phyloP scores from a whole-genome alignment of 177 flowering plant genomes.

The Telopea speciosissima region DNA sequence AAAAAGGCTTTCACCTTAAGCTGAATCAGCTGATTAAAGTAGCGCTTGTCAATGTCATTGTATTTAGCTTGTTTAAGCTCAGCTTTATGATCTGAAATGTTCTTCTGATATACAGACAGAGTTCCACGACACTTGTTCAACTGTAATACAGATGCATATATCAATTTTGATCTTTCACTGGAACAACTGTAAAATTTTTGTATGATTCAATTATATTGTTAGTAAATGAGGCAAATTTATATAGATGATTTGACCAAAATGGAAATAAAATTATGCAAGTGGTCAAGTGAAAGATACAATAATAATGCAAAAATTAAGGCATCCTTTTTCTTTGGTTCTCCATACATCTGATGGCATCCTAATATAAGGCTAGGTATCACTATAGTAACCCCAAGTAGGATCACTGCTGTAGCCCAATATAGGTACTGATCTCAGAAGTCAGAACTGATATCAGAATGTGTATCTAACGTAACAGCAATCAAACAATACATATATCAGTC shows the following conservation, averaged over 20 bases:
- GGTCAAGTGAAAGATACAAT: not conserved
- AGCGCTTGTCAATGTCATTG: conserved; percentile 90
- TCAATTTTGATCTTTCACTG: not conserved
- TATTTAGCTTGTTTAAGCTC: conserved; percentile 88
- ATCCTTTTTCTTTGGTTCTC: no score
- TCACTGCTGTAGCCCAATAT: no score
- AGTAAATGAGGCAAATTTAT: no score
- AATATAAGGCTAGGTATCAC: no score
- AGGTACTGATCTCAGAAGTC: no score
- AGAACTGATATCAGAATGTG: no score
- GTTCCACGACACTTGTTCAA: conserved; percentile 75
- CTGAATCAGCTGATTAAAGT: conserved; percentile 89
- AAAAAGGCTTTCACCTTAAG: conserved; percentile 56
- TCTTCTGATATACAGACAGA: conserved; percentile 75
- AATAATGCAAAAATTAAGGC: not conserved
- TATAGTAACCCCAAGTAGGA: no score
- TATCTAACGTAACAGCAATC: no score
- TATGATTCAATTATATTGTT: no score
- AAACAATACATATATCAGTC: no score
- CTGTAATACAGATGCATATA: conserved; percentile 32
- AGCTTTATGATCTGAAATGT: conserved; percentile 60
- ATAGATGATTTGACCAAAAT: no score
- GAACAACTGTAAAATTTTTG: not conserved
- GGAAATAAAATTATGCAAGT: not conserved
- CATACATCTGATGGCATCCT: not conserved